Conservation (phyloP, 2,329 filamentous ascomycete genomes). For the Stylonectria norvegica region DNA sequence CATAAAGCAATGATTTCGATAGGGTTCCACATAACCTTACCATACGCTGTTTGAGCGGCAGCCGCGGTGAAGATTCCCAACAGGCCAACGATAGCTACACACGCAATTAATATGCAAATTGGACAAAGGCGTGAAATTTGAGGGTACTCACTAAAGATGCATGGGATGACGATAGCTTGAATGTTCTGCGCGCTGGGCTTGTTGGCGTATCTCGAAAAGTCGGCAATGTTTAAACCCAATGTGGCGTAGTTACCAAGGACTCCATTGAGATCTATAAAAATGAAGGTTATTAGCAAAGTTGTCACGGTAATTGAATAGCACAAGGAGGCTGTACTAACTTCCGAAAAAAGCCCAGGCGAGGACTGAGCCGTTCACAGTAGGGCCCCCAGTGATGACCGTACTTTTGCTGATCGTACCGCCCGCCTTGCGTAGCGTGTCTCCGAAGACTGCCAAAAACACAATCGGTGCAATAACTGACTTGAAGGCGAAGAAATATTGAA, state of each 20-base stretch:
- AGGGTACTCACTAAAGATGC: neutral
- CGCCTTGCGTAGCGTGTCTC: neutral
- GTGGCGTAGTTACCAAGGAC: neutral
- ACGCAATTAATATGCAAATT: neutral
- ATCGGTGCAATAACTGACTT: neutral
- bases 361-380: neutral
- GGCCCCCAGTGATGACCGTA: neutral
- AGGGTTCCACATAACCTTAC: neutral
- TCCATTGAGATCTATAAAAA: neutral
- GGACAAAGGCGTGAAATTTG: neutral
- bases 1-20: neutral
- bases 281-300: neutral
- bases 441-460: neutral
- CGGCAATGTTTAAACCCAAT: neutral
- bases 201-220: neutral
- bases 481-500: constrained; percentile 1
- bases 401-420: neutral
- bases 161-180: neutral
- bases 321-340: neutral
- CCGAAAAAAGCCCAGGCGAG: neutral
- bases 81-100: neutral
- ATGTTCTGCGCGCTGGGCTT: neutral
- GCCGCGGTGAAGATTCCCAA: neutral
- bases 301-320: neutral
- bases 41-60: neutral